Conservation (phyloP, 2,329 filamentous ascomycete genomes). For the Zymoseptoria crescenta region DNA sequence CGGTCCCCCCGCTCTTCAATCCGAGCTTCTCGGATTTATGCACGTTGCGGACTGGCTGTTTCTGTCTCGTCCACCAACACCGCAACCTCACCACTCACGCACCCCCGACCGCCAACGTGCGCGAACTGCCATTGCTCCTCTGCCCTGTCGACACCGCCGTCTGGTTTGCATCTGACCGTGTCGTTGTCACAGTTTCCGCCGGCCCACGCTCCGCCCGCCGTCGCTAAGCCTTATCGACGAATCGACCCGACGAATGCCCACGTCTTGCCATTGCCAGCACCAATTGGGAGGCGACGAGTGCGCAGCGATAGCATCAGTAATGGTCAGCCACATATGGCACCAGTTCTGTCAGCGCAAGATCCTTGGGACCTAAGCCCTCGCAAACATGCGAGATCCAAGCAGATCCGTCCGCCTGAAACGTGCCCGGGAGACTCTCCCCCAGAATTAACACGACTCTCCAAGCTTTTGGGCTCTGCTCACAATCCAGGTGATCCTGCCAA, state of each 20-base stretch:
- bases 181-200: not conserved
- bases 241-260: not conserved
- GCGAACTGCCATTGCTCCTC: not conserved
- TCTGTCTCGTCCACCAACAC: not conserved
- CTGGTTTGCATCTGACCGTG: not conserved
- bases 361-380: slow-evolving; percentile 5
- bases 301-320: slow-evolving; percentile 6
- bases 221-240: not conserved
- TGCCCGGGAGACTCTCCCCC: not conserved
- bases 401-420: slow-evolving; percentile 5
- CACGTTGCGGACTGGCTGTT: not conserved
- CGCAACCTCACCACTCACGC: not conserved
- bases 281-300: slow-evolving; percentile 5
- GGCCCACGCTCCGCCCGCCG: not conserved
- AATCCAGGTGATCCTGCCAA: not conserved
- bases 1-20: not conserved
- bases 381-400: slow-evolving; percentile 10
- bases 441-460: slow-evolving; percentile 5
- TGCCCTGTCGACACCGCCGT: not conserved
- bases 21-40: not conserved
- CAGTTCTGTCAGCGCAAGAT: slow-evolving; percentile 9
- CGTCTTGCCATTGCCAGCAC: not conserved
- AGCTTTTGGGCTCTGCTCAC: slow-evolving; percentile 4
- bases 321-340: slow-evolving; percentile 13
- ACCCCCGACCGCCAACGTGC: not conserved